Evolutionary conservation across 352 stramenopile genomes (phyloP).

Genomic region (Phytophthora citricola): DNA sequence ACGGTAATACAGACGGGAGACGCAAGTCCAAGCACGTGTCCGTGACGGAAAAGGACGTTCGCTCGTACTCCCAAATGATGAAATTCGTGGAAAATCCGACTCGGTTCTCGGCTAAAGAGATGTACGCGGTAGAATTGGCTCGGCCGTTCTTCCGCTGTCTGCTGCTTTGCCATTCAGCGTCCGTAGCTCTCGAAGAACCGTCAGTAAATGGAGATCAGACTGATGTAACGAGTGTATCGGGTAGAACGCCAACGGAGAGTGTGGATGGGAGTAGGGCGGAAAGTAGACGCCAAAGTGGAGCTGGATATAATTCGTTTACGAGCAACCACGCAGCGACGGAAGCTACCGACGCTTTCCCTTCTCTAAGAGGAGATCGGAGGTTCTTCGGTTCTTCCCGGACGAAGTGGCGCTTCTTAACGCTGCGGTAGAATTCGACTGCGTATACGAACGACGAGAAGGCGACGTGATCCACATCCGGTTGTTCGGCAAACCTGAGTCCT

Average conservation of each 20-base stretch:
- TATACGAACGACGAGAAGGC: constrained; percentile 77
- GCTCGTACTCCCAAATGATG: constrained; percentile 67
- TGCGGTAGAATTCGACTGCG: constrained; percentile 81
- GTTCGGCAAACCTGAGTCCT: constrained; percentile 78
- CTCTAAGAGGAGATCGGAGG: constrained; percentile 45
- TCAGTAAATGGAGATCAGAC: constrained; percentile 4
- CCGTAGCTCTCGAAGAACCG: constrained; percentile 59
- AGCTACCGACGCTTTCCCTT: constrained; percentile 38
- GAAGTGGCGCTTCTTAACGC: constrained; percentile 84
- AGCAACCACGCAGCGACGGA: constrained; percentile 33
- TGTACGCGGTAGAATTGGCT: constrained; percentile 63
- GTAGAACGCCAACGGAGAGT: constrained; percentile 23
- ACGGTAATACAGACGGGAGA: constrained; percentile 21
- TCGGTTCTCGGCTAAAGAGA: constrained; percentile 56
- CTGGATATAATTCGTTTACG: constrained; percentile 28
- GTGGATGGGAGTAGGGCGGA: constrained; percentile 30
- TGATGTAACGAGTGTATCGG: constrained; percentile 14
- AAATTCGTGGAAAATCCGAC: constrained; percentile 72
- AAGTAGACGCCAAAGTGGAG: constrained; percentile 22
- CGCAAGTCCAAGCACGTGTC: constrained; percentile 50
- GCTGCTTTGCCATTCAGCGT: constrained; percentile 83
- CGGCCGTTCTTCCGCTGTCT: constrained; percentile 84
- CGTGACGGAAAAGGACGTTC: constrained; percentile 73
- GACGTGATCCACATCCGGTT: constrained; percentile 82
- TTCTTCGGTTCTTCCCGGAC: constrained; percentile 87